Conservation (phyloP, 2,329 filamentous ascomycete species). For the Seiridium unicorne region DNA sequence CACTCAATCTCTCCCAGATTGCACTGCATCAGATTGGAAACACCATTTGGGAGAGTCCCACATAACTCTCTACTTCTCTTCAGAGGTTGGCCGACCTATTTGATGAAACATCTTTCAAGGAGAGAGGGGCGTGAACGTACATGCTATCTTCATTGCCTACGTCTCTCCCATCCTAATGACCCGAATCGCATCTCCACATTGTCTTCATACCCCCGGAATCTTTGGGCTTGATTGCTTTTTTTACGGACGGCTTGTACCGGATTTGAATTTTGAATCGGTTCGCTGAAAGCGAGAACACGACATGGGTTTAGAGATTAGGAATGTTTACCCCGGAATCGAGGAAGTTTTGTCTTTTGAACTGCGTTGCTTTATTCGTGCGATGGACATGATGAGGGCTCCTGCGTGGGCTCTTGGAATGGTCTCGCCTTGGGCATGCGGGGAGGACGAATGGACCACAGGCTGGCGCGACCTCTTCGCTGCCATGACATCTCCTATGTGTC, state of each 20-base stretch:
- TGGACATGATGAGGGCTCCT: constrained; percentile 13
- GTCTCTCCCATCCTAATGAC: constrained; percentile 28
- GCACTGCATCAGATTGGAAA: constrained; percentile 49
- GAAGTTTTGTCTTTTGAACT: constrained; percentile 23
- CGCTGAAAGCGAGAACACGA: constrained; percentile 13
- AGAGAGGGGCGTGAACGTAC: constrained; percentile 31
- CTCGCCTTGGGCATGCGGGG: constrained; percentile 18
- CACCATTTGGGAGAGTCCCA: constrained; percentile 42
- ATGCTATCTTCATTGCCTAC: constrained; percentile 21
- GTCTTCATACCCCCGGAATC: constrained; percentile 16
- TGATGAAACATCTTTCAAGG: constrained; percentile 34
- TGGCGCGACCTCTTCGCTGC: constrained; percentile 31
- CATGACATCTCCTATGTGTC: constrained; percentile 27
- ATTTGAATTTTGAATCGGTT: constrained; percentile 13
- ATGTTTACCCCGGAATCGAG: constrained; percentile 8
- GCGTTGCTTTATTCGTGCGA: constrained; percentile 21
- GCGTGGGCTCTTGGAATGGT: neutral
- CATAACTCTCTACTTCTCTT: constrained; percentile 45
- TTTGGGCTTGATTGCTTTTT: constrained; percentile 5
- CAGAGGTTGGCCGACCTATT: constrained; percentile 48
- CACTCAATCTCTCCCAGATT: constrained; percentile 31
- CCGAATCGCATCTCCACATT: constrained; percentile 21
- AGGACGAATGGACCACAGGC: constrained; percentile 28
- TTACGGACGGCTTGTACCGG: constrained; percentile 9
- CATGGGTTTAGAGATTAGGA: constrained; percentile 10